Conservation (phyloP, 2,329 filamentous ascomycete genomes). For the Atkinsonella hypoxylon region DNA sequence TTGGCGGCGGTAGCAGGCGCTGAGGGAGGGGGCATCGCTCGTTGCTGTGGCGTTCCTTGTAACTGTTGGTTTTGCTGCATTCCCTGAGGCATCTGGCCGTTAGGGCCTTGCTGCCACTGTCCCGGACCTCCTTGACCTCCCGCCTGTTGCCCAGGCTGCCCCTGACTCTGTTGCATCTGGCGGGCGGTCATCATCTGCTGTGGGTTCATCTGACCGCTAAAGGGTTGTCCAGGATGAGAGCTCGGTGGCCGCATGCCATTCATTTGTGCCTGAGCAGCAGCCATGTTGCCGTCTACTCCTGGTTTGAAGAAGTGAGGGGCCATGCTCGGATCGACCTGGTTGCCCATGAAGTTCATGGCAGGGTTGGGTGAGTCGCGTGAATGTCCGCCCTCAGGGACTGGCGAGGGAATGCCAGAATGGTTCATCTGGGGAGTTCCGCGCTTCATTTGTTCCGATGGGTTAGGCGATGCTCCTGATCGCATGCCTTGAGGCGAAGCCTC, state of each 20-base stretch:
- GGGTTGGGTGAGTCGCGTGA: slow-evolving; percentile 54
- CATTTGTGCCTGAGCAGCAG: slow-evolving; percentile 38
- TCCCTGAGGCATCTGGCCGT: slow-evolving; percentile 27
- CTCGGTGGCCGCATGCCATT: slow-evolving; percentile 59
- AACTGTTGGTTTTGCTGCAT: slow-evolving; percentile 32
- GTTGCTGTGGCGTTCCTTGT: slow-evolving; percentile 62
- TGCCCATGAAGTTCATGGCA: slow-evolving; percentile 49
- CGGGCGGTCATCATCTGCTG: slow-evolving; percentile 46
- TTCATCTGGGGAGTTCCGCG: slow-evolving; percentile 64
- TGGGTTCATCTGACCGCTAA: slow-evolving; percentile 46
- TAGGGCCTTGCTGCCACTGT: slow-evolving; percentile 30
- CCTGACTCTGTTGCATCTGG: slow-evolving; percentile 25
- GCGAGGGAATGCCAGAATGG: slow-evolving; percentile 56
- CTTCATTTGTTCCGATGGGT: slow-evolving; percentile 69
- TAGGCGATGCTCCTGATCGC: slow-evolving; percentile 61
- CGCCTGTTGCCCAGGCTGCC: slow-evolving; percentile 20
- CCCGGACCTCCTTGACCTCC: slow-evolving; percentile 19
- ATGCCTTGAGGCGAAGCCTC: slow-evolving; percentile 59
- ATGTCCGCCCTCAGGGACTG: slow-evolving; percentile 55
- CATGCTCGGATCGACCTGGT: slow-evolving; percentile 51
- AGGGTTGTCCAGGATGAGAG: slow-evolving; percentile 49
- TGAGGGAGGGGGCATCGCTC: slow-evolving; percentile 56
- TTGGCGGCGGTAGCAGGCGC: slow-evolving; percentile 37
- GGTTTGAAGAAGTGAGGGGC: slow-evolving; percentile 46
- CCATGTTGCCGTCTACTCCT: slow-evolving; percentile 43